Percentiles rank a stretch among this genome's conserved stretches.
phyloP scores from a whole-genome alignment of 768 basidiomycete genomes.

The Lyophyllum shimeji region DNA sequence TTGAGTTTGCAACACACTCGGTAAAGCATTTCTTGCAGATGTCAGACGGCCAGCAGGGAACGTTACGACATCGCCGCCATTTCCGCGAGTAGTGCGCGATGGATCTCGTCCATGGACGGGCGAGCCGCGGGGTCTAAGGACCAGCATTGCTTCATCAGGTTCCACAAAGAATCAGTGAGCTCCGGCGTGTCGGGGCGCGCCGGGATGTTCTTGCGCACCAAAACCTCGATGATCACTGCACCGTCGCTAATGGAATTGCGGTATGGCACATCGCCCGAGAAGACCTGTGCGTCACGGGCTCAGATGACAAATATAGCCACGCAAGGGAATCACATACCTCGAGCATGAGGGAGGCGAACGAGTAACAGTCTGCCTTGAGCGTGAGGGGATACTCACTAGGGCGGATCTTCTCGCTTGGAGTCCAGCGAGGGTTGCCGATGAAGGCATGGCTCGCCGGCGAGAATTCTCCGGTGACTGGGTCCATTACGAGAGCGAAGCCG shows the following conservation, averaged over 20 bases:
- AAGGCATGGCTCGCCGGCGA: neutral
- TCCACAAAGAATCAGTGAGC: conserved; percentile 16
- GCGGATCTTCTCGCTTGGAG: conserved; percentile 12
- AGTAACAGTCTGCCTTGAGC: conserved; percentile 14
- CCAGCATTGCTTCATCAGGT: conserved; percentile 12
- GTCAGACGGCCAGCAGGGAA: no score
- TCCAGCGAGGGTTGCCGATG: conserved; percentile 14
- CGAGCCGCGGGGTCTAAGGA: conserved; percentile 7
- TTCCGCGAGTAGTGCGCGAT: neutral
- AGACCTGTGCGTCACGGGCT: conserved; percentile 2
- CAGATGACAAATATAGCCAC: no score
- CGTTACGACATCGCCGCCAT: neutral
- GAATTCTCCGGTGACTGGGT: neutral
- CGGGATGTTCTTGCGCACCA: conserved; percentile 11
- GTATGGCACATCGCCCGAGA: conserved; percentile 15
- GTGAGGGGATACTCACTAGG: conserved; percentile 8
- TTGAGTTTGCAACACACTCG: no score
- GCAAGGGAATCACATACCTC: conserved; percentile 10
- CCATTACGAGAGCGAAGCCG: conserved; percentile 6
- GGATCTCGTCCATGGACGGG: conserved; percentile 14
- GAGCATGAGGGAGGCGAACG: conserved; percentile 15
- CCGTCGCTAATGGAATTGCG: conserved; percentile 13
- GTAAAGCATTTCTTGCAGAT: no score
- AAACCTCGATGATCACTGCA: conserved; percentile 17
- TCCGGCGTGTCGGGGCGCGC: conserved; percentile 9